phyloP scores from a whole-genome alignment of 2,329 filamentous ascomycete genomes.

The Fusarium torreyae region DNA sequence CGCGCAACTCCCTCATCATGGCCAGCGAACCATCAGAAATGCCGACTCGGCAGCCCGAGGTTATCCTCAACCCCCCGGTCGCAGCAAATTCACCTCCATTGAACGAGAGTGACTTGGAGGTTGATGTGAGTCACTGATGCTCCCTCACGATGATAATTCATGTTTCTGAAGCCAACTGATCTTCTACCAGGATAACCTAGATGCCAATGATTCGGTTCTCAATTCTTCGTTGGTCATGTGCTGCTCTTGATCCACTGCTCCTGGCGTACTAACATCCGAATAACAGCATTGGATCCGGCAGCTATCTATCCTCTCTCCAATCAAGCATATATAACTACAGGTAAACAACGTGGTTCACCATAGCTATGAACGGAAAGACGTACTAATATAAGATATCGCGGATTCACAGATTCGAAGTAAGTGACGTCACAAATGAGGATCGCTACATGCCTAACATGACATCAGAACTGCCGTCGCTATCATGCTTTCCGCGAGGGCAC shows the following conservation, averaged over 20 bases:
- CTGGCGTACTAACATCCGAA: neutral
- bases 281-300: conserved; percentile 1
- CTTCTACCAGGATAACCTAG: neutral
- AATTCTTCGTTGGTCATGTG: neutral
- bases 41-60: neutral
- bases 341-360: neutral
- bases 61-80: rapidly evolving
- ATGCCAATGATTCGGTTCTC: conserved; percentile 3
- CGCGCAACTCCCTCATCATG: neutral
- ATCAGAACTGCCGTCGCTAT: conserved; percentile 33
- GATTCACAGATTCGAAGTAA: conserved; percentile 23
- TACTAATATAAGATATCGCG: neutral
- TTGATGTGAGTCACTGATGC: conserved; percentile 1
- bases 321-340: conserved; percentile 32
- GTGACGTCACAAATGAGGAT: neutral
- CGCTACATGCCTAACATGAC: neutral
- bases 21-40: neutral
- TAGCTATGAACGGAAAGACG: rapidly evolving
- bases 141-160: rapidly evolving
- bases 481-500: conserved; percentile 35
- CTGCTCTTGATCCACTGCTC: rapidly evolving
- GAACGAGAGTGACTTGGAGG: neutral
- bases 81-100: neutral
- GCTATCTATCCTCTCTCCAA: conserved; percentile 29
- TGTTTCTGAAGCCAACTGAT: neutral